Evolutionary conservation across 2,329 filamentous ascomycete species (phyloP).

Genomic region (Paecilomyces sp.): DNA sequence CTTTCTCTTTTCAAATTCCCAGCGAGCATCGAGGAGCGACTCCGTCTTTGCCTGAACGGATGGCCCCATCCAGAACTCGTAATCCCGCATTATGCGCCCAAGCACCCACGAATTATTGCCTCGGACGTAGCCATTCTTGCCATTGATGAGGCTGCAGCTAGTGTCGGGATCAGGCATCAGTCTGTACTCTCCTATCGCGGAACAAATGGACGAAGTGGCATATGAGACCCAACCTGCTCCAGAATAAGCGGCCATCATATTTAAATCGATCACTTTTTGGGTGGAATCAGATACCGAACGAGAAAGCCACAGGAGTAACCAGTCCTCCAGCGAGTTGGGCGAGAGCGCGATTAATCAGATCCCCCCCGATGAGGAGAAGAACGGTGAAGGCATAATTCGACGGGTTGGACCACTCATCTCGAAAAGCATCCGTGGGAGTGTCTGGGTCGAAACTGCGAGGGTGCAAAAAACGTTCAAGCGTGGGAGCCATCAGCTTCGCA

Average conservation of each 20-base stretch:
- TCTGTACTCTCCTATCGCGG: slow-evolving; percentile 23
- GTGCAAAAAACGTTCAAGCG: slow-evolving; percentile 2
- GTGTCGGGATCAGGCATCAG: slow-evolving; percentile 30
- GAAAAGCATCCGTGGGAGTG: slow-evolving; percentile 2
- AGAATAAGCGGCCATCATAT: not conserved
- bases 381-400: slow-evolving; percentile 21
- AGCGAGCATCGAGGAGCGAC: slow-evolving; percentile 6
- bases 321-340: slow-evolving; percentile 21
- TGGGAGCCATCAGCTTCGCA: slow-evolving; percentile 3
- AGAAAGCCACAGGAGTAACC: slow-evolving; percentile 28
- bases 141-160: slow-evolving; percentile 26
- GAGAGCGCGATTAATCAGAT: slow-evolving; percentile 27
- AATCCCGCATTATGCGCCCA: slow-evolving; percentile 37
- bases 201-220: slow-evolving; percentile 20
- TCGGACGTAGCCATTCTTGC: slow-evolving; percentile 26
- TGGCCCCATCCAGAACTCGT: slow-evolving; percentile 23
- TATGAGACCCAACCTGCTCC: slow-evolving; percentile 28
- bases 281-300: slow-evolving; percentile 21
- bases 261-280: not conserved
- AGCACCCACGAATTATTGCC: slow-evolving; percentile 38
- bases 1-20: slow-evolving; percentile 7
- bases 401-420: slow-evolving; percentile 11
- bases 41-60: slow-evolving; percentile 7
- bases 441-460: slow-evolving; percentile 4
- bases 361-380: slow-evolving; percentile 29